Evolutionary conservation across 345 rosid genomes (phyloP).

Genomic region (Populus davidiana): DNA sequence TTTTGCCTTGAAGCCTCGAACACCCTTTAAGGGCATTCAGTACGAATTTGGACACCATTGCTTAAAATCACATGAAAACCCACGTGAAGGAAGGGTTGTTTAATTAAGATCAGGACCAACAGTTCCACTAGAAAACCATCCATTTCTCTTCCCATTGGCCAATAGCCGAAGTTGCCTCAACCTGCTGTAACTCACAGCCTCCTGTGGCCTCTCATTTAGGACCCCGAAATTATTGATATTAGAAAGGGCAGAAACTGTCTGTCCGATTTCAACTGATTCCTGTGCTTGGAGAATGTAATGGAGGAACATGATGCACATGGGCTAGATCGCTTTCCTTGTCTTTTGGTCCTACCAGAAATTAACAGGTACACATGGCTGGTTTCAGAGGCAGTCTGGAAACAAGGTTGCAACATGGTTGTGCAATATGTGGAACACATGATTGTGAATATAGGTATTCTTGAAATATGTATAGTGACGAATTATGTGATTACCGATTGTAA

Average conservation of each 20-base stretch:
- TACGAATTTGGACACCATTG: neutral
- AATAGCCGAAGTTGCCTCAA: neutral
- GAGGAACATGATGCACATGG: slow-evolving; percentile 7
- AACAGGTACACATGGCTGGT: neutral
- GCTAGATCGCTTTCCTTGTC: neutral
- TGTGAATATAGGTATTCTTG: too few relatives aligned
- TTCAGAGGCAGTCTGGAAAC: neutral
- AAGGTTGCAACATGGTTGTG: too few relatives aligned
- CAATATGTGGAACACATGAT: too few relatives aligned
- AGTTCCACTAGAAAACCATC: neutral
- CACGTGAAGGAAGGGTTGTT: neutral
- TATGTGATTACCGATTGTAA: too few relatives aligned
- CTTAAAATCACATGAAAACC: neutral
- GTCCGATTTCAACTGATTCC: neutral
- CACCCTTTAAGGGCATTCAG: neutral
- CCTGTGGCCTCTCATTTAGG: neutral
- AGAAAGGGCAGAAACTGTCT: neutral
- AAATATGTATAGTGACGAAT: too few relatives aligned
- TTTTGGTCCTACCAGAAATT: neutral
- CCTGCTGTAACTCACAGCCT: neutral
- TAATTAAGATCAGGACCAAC: neutral
- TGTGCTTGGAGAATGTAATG: neutral
- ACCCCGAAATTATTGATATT: neutral
- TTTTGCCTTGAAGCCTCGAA: neutral
- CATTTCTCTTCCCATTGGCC: neutral